These are phyloP conservation scores for Fusarium sacchari DNA, from an alignment of 2,329 filamentous ascomycete species.

Conservation along the genomic window DNA sequence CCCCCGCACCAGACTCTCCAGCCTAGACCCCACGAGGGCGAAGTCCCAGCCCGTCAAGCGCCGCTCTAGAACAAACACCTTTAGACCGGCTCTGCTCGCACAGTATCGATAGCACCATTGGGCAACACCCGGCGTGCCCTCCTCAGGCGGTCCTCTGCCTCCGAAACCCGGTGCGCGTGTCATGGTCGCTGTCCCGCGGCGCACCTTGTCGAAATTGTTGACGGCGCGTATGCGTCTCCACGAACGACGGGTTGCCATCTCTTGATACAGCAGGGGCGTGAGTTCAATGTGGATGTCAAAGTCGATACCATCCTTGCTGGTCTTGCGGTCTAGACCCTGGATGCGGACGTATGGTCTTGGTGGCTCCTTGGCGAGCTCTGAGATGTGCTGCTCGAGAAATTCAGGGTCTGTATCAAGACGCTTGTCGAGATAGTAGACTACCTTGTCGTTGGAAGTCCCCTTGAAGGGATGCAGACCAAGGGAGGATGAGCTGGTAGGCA, in stretches of 20 bases:
- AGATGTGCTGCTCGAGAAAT: conserved; percentile 58
- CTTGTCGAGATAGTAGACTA: conserved; percentile 56
- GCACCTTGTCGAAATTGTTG: conserved; percentile 67
- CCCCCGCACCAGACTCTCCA: conserved; percentile 66
- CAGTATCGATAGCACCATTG: conserved; percentile 78
- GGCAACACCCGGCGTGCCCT: conserved; percentile 46
- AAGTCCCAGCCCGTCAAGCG: conserved; percentile 70
- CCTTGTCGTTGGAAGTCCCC: conserved; percentile 48
- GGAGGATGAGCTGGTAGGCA: conserved; percentile 26
- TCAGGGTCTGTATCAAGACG: conserved; percentile 57
- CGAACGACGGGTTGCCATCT: conserved; percentile 52
- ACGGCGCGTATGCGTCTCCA: conserved; percentile 62
- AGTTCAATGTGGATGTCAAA: conserved; percentile 70
- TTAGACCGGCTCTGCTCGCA: conserved; percentile 65
- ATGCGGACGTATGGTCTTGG: conserved; percentile 65
- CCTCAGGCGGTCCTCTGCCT: conserved; percentile 42
- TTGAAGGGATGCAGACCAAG: conserved; percentile 43
- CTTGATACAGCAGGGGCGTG: conserved; percentile 65
- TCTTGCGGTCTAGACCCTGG: conserved; percentile 61
- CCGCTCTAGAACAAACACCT: conserved; percentile 63
- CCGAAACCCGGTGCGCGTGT: conserved; percentile 60
- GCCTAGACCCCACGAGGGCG: conserved; percentile 58
- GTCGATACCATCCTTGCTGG: conserved; percentile 60
- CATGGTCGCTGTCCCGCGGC: conserved; percentile 71
- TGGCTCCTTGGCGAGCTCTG: conserved; percentile 56